These are phyloP conservation scores for Bombardia bombarda DNA, from an alignment of 495 filamentous ascomycete genomes.

Conservation along the genomic window DNA sequence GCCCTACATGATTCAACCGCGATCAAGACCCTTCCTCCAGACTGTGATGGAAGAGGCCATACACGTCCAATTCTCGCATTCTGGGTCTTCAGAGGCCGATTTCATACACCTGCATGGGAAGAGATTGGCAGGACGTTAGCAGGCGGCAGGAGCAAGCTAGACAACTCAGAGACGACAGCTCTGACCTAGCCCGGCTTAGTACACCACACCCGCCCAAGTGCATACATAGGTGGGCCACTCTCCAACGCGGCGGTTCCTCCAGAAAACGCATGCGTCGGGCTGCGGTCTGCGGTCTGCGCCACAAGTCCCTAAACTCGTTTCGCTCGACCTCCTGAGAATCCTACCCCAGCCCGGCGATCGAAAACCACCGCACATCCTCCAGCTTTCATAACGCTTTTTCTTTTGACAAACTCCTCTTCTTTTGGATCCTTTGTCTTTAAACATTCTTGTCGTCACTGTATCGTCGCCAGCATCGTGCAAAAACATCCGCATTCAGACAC, in stretches of 20 bases:
- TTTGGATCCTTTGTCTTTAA: background rate
- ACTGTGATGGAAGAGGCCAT: too few species aligned
- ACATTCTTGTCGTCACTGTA: background rate
- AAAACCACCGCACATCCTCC: background rate
- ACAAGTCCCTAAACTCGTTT: slow-evolving; percentile 21
- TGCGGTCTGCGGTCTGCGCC: slow-evolving; percentile 16
- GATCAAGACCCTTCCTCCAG: slow-evolving; percentile 6
- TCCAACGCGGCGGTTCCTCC: background rate
- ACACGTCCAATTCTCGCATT: background rate
- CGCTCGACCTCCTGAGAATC: slow-evolving; percentile 24
- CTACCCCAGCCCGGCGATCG: slow-evolving; percentile 1
- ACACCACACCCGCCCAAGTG: too few species aligned
- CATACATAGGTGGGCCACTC: too few species aligned
- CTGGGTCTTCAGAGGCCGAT: too few species aligned
- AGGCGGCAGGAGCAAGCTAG: too few species aligned
- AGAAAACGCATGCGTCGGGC: background rate
- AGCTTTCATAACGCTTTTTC: background rate
- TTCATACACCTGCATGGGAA: too few species aligned
- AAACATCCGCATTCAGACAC: too few species aligned
- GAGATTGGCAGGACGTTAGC: too few species aligned
- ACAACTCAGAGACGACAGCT: too few species aligned
- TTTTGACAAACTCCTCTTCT: background rate
- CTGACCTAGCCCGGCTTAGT: too few species aligned
- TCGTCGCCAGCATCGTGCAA: background rate
- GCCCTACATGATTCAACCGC: slow-evolving; percentile 4